Evolutionary conservation across 2,329 filamentous ascomycete genomes (phyloP), one percentile per base, ranked within the genome.

Genomic region (Xylaria polymorpha): DNA sequence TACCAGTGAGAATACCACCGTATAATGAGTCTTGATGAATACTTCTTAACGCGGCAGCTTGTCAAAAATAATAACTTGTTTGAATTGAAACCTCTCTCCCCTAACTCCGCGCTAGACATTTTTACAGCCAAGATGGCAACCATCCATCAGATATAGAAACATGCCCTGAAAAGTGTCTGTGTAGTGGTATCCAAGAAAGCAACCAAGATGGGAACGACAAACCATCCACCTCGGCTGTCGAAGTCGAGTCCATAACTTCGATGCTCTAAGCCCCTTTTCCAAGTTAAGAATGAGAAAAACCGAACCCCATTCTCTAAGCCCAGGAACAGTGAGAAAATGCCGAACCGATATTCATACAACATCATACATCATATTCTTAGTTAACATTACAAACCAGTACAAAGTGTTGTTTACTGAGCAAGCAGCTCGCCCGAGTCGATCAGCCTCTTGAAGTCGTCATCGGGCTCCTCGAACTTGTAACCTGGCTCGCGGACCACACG

Each of bases 401-500:
- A n/a, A 4, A 29, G 62, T 62, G 71, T 20, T 68, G 7, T 29
- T 64, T 64, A 73, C 25, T 68, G 59, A 48, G 64, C 32, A 46
- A 83, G 70, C 71, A 85, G 60, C 70, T 81, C 80, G 1, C 83
- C 83, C 1, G 73, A 71, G 3, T 79, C 50, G 76, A 83, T 80
- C 81, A 85, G 81, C 9, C 44, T 48, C 68, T 79, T 80, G 70
- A 85, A 85, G 46, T 76, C 69, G 61, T 85, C 84, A 4, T 80
- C 61, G 1, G 84, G 84, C 76, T 85, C 81, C 29, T 75, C 71
- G 70, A 85, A 86, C 32, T 67, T 71, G 66, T 85, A 86, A 1
- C 61, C 62, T 58, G 79, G 77, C 0, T 83, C 83, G 5, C 83
- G 76, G 4, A 81, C 80, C 0, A 89, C 85, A 10, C 85, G 81